Conservation (phyloP, 495 filamentous ascomycete genomes). For the Annulohypoxylon stygium region DNA sequence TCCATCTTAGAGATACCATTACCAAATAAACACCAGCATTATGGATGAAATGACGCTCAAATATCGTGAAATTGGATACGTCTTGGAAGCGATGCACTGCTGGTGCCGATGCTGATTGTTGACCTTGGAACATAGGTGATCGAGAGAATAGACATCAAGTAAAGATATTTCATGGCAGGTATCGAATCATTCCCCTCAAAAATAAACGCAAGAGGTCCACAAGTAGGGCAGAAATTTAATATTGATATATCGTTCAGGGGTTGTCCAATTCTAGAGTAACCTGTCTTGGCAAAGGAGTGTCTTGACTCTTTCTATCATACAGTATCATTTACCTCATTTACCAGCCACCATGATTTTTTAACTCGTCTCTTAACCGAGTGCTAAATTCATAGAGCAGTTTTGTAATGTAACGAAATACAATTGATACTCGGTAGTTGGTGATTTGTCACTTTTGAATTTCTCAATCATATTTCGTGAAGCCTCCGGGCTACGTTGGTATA, state of each 20-base stretch:
- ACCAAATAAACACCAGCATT: not conserved
- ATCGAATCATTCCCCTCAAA: not conserved
- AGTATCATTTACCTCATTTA: slow-evolving; percentile 4
- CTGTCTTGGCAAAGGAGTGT: slow-evolving; percentile 27
- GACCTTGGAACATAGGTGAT: not conserved
- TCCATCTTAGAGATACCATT: slow-evolving; percentile 4
- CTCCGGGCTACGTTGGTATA: too few species aligned
- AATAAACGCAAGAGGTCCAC: slow-evolving; percentile 14
- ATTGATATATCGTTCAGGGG: not conserved
- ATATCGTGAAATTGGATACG: not conserved
- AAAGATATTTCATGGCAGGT: not conserved
- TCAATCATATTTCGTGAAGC: slow-evolving; percentile 1
- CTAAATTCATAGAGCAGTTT: not conserved
- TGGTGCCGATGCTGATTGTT: not conserved
- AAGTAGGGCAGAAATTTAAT: not conserved
- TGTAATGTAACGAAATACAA: not conserved
- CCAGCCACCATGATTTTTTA: slow-evolving; percentile 30
- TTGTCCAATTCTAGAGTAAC: slow-evolving; percentile 2
- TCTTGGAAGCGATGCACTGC: not conserved
- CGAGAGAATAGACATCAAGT: not conserved
- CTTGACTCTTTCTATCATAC: not conserved
- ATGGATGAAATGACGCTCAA: not conserved
- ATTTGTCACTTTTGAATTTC: not conserved
- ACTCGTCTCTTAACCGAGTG: not conserved
- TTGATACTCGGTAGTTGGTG: too few species aligned